Percentiles rank a stretch among this genome's conserved stretches.
phyloP scores from a whole-genome alignment of 352 stramenopile species.

The Paralagenidium karlingii region DNA sequence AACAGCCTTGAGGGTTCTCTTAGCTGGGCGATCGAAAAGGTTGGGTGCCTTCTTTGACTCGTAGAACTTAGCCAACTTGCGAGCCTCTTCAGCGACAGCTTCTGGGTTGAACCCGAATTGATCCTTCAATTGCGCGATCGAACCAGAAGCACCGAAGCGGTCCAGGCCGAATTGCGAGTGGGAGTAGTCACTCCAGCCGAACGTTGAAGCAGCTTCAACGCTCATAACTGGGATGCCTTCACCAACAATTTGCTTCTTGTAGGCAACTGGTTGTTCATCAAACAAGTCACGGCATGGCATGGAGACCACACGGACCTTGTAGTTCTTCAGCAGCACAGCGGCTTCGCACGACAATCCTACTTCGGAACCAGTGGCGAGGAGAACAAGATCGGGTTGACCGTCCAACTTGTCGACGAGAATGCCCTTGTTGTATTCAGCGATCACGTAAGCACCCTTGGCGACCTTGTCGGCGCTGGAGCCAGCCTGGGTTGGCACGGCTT shows the following conservation, averaged over 20 bases:
- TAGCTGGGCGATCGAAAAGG: conserved; percentile 62
- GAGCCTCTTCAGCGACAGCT: conserved; percentile 87
- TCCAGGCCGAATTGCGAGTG: conserved; percentile 88
- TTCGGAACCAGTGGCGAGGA: conserved; percentile 93
- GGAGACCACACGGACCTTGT: conserved; percentile 91
- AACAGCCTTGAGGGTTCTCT: conserved; percentile 42
- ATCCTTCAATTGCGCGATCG: conserved; percentile 83
- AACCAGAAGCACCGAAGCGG: conserved; percentile 83
- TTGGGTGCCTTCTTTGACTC: conserved; percentile 37
- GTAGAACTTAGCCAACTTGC: conserved; percentile 92
- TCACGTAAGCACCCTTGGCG: conserved; percentile 82
- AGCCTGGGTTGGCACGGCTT: conserved; percentile 85
- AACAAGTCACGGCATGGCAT: conserved; percentile 98
- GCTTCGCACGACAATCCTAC: conserved; percentile 92
- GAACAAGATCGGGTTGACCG: conserved; percentile 79
- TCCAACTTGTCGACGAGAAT: conserved; percentile 55
- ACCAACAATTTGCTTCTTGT: conserved; percentile 92
- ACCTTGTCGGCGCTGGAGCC: conserved; percentile 85
- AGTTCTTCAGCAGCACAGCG: conserved; percentile 77
- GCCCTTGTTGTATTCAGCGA: conserved; percentile 70
- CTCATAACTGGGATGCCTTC: conserved; percentile 91
- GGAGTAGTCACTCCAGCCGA: conserved; percentile 94
- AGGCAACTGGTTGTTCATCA: conserved; percentile 90
- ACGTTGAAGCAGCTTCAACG: conserved; percentile 90
- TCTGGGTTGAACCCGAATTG: conserved; percentile 94